Evolutionary conservation across 345 rosid genomes (phyloP), one percentile per base, ranked within the genome.

Genomic region (Ailanthus altissimus): DNA sequence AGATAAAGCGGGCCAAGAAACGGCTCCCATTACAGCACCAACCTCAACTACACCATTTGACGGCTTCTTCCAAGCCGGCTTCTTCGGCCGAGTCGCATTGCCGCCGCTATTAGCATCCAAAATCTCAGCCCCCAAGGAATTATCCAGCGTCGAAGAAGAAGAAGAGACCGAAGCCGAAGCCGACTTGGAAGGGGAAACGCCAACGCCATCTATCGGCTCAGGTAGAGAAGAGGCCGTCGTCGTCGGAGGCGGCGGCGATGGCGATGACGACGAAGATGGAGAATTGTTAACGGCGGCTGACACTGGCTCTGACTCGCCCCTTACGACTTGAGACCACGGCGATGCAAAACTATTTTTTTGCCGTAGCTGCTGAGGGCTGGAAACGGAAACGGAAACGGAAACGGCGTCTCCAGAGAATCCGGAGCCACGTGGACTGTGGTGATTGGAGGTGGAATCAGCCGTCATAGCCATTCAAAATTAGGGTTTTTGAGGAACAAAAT

Each of bases 1-100:
- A 15, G 90, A 85, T 53, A 91, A 82, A 73, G 89, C 91, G 49
- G 95, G 92, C 95, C 95, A 91, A 40, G 90, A 81, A 51, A 63
- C 87, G 43, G 87, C 89, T 60, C 89, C 93, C 86, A 84, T 89
- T 66, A 85, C 89, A 50, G 87, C 84, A 59, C 85, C 79, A 9
- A 67, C 81, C 68, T 81, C 90, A 9, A 72, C 60, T 12, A 82
- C 84, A 14, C 83, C 89, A 49, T 84, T 85, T 9, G 88, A 80
- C 26, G 88, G 91, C 78, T 77, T 83, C 53, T 76, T 89, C 94
- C 94, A 89, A 42, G 87, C 91, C 18, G 76, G 84, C 80, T 85
- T 90, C 85, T 82, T 90, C 1, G 82, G 71, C 59, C 74, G 69
- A 58, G 70, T 89, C 13, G 84, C 89, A 79, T 79, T 82, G 73